Evolutionary conservation across 2,329 filamentous ascomycete species (phyloP), one percentile per base, ranked within the genome.

Genomic region (Ploettnerulaceae sp.): DNA sequence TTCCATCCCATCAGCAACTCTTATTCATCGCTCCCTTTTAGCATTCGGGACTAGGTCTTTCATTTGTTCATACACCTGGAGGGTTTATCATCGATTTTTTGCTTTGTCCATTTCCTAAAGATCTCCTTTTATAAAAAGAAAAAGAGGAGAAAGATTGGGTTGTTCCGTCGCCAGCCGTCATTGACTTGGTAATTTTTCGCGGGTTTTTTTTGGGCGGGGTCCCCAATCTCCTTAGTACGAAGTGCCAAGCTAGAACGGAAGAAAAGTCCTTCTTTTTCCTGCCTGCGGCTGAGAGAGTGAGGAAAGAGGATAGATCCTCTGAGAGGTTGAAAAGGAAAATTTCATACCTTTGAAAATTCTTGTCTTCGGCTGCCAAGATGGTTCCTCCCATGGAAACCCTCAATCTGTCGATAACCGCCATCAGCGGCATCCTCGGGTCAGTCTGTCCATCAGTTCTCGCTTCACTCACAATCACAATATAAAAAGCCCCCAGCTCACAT

Each of bases 391-490:
- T 73, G 7, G 71, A 73, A 59, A 69, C 69, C 52, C 65, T 77
- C 53, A 84, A 86, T 66, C 74, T 96, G 57, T 86, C 95, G 66
- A 82, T 95, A 50, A 87, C 93, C 64, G 89, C 90, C 51, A 82
- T 96, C 60, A 94, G 88, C 58, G 91, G 91, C 45, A 96, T 96
- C 59, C 89, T 85, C 69, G 91, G 85, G 84, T 86, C 67, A 60
- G 79, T 47, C 7, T 21, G 28, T 42, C 6, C 12, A 12, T 33
- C 31, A 15, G 9, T 12, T 22, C 14, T 14, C 12, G 11, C 14
- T 5, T 43, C 17, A 37, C 17, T 48, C 25, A 24, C 7, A 35
- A 39, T 5, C n/a, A 17, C 11, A 15, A 4, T 38, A 31, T n/a
- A 15, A 15, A 12, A 33, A 12, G 31, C 14, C 9, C 3, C 4